phyloP scores from a whole-genome alignment of 2,329 filamentous ascomycete species.

The Beauveria medogensis region DNA sequence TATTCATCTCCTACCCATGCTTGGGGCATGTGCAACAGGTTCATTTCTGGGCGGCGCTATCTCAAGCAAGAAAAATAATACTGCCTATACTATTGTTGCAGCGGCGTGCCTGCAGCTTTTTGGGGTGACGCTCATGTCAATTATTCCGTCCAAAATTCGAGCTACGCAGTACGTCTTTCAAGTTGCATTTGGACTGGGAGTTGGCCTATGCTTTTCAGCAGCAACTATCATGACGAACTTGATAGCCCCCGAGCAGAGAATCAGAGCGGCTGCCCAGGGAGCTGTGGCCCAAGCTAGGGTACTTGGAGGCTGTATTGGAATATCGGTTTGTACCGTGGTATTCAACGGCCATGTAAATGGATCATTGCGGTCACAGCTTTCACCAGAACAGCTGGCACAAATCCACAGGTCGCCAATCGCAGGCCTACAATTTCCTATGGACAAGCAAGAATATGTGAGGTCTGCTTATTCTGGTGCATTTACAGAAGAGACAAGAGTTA shows the following conservation, averaged over 20 bases:
- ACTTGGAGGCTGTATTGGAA: slow-evolving; percentile 50
- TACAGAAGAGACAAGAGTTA: slow-evolving; percentile 36
- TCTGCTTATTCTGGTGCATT: slow-evolving; percentile 39
- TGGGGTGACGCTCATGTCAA: slow-evolving; percentile 43
- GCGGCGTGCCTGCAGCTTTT: slow-evolving; percentile 45
- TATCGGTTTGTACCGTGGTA: slow-evolving; percentile 51
- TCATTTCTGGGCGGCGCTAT: slow-evolving; percentile 47
- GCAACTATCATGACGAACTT: slow-evolving; percentile 51
- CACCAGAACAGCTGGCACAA: slow-evolving; percentile 28
- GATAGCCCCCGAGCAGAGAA: slow-evolving; percentile 36
- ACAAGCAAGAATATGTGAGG: slow-evolving; percentile 27
- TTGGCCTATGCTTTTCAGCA: slow-evolving; percentile 49
- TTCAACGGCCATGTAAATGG: slow-evolving; percentile 39
- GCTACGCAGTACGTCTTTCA: slow-evolving; percentile 46
- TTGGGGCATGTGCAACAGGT: slow-evolving; percentile 47
- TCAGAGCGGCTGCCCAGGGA: slow-evolving; percentile 51
- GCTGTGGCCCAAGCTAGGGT: slow-evolving; percentile 52
- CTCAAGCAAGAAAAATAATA: slow-evolving; percentile 46
- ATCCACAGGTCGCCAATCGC: slow-evolving; percentile 38
- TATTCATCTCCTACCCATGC: slow-evolving; percentile 49
- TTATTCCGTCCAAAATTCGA: slow-evolving; percentile 25
- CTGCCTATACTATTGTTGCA: slow-evolving; percentile 40
- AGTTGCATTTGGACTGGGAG: slow-evolving; percentile 48
- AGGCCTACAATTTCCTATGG: slow-evolving; percentile 25
- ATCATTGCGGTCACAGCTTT: slow-evolving; percentile 29